Evolutionary conservation across 768 basidiomycete species (phyloP).

Genomic region (Suillus alpinus): DNA sequence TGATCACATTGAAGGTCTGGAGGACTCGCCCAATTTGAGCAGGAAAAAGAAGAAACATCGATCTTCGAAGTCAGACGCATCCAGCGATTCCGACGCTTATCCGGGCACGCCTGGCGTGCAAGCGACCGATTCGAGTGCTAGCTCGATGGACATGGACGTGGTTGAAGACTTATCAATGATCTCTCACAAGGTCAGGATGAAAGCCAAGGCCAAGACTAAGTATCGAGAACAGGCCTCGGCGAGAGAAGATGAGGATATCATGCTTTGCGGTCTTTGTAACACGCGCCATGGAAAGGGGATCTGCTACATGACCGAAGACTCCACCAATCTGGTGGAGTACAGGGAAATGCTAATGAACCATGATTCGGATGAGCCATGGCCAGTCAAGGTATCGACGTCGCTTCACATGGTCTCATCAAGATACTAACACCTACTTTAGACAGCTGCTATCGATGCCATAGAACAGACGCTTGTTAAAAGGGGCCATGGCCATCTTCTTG

Average conservation of each 20-base stretch:
- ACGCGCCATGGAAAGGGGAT: slow-evolving; percentile 43
- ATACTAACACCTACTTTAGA: slow-evolving; percentile 34
- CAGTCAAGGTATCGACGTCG: slow-evolving; percentile 50
- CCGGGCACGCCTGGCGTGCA: slow-evolving; percentile 20
- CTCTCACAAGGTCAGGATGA: background rate
- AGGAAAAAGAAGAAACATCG: slow-evolving; percentile 37
- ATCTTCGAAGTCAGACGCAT: slow-evolving; percentile 25
- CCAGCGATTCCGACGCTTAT: slow-evolving; percentile 43
- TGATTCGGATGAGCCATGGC: slow-evolving; percentile 63
- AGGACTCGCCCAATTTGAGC: slow-evolving; percentile 36
- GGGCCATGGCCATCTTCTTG: slow-evolving; percentile 54
- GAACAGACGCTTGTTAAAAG: slow-evolving; percentile 59
- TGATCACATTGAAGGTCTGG: slow-evolving; percentile 30
- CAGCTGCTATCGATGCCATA: slow-evolving; percentile 64
- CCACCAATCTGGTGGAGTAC: slow-evolving; percentile 67
- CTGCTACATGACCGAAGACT: slow-evolving; percentile 65
- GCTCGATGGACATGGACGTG: slow-evolving; percentile 17
- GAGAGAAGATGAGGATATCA: slow-evolving; percentile 11
- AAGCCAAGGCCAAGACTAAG: slow-evolving; percentile 9
- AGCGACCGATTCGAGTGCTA: slow-evolving; percentile 23
- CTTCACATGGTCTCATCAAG: slow-evolving; percentile 9
- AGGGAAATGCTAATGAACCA: slow-evolving; percentile 63
- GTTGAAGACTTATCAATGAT: slow-evolving; percentile 2
- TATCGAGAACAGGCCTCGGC: slow-evolving; percentile 2
- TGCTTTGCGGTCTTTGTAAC: slow-evolving; percentile 63